Base-by-base conservation (phyloP, 495 filamentous ascomycete species). In the Podospora sp. region DNA sequence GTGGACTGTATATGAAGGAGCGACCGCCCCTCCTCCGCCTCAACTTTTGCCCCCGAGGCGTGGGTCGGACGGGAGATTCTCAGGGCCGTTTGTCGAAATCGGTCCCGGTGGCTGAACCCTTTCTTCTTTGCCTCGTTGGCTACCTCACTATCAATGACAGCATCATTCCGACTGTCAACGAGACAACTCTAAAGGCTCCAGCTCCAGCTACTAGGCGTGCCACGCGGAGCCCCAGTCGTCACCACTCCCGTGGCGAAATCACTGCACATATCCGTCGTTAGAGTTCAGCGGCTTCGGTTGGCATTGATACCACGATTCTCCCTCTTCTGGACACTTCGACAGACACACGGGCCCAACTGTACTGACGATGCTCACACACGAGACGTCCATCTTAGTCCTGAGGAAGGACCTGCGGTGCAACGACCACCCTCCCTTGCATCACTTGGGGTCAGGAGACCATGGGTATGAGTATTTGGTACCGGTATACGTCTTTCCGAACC, bases 381-480 rank as follows among this genome's bases (percentile, higher is more conserved):
- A 80, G 20, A 63, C 87, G 24, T 78, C 91, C 56, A 77, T 93
- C 62, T 89, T 89, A 63, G 70, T 92, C 29, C 68, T 91, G 33
- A 84, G 89, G 24, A 82, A 87, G 58, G 90, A 92, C 73, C 79
- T 93, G 9, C 88, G 90, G 35, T 75, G 89, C 60, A 78, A 83
- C 40, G 90, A 92, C 73, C 91, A 91, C 69, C 88, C 89, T 1
- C 79, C 91, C 14, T 79, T 91, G 16, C 75, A 87, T 72, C 79
- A 84, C 29, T 73, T 90, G 27, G 74, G 77, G 46, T 81, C 76
- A 26, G 65, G 73, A 11, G 77, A 84, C 29, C 78, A 82, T 68
- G 79, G 81, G 3, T 88, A 86, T 71, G 90, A 89, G 18, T 87
- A 92, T 74, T 72, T 92, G 0, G 78, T 92, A 0, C 89, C 90